Evolutionary conservation across 2,329 filamentous ascomycete genomes (phyloP).

Genomic region (Botrytis porri): DNA sequence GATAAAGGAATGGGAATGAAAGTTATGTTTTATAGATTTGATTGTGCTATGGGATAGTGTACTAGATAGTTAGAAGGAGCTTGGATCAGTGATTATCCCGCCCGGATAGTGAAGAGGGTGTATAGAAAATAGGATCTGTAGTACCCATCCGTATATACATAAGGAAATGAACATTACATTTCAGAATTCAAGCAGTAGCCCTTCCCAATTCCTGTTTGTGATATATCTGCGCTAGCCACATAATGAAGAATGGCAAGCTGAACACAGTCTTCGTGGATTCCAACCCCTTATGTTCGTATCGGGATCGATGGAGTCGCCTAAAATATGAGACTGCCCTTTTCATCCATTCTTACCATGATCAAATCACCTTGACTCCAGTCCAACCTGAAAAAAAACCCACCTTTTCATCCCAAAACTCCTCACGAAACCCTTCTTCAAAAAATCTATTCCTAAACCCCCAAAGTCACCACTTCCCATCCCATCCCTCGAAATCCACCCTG

Average conservation of each 20-base stretch:
- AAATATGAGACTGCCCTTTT: no score
- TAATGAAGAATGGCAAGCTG: background rate
- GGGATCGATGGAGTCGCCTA: no score
- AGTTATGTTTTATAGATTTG: background rate
- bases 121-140: background rate
- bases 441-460: background rate
- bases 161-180: background rate
- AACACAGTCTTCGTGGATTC: background rate
- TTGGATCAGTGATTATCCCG: background rate
- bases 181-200: background rate
- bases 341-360: no score
- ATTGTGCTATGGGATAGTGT: background rate
- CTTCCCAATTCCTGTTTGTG: background rate
- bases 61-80: background rate
- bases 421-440: background rate
- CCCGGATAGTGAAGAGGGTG: background rate
- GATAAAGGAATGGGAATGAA: background rate
- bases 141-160: background rate
- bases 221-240: background rate
- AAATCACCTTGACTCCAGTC: no score
- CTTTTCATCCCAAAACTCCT: conserved; percentile 14
- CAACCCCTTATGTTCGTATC: no score
- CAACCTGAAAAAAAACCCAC: no score
- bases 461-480: background rate
- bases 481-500: background rate